Base-by-base conservation (phyloP, 2,329 filamentous ascomycete genomes). In the Paecilomyces sp. region DNA sequence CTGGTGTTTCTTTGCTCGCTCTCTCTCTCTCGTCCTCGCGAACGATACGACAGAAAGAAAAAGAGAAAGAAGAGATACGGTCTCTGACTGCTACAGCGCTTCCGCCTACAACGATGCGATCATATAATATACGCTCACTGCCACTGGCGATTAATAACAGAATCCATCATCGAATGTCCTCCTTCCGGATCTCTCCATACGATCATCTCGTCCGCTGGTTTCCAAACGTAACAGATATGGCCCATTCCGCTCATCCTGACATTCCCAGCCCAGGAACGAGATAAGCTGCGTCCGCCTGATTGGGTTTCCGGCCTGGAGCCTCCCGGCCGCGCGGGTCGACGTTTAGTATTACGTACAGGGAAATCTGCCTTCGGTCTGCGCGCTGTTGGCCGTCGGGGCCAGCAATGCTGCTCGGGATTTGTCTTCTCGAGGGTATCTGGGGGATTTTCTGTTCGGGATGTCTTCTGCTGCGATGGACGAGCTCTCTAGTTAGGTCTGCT, bases 331-430 rank as follows among this genome's bases (percentile, higher is more conserved):
- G 55, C 63, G 54, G 59, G 58, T 61, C 61, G 62, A 61, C 55
- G 60, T 63, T 62, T 66, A 56, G 60, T 63, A 73, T 74, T 74
- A 74, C 71, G 71, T 73, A 72, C 67, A 64, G 63, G 54, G 54
- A 55, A 55, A 53, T 28, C 51, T 28, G n/a, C 22, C 18, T 53
- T 22, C 51, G 51, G 22, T 9, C 51, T 53, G n/a, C 51, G n/a
- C 22, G 3, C 22, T 22, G 12, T 53, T 28, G 25, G 31, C 3
- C 18, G 9, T 12, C 51, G 5, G 36, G 3, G 3, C 1, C 6
- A 22, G 51, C 22, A 6, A 22, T 53, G 8, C 25, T 5, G 9
- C 8, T 53, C 51, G 22, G 51, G 22, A 53, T 47, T n/a, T 15
- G 7, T 15, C 1, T 47, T 47, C 5, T 18, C 7, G 36, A 1